These are phyloP conservation scores for Whalleya microplaca DNA, from an alignment of 2,329 filamentous ascomycete species.

Conservation along the genomic window DNA sequence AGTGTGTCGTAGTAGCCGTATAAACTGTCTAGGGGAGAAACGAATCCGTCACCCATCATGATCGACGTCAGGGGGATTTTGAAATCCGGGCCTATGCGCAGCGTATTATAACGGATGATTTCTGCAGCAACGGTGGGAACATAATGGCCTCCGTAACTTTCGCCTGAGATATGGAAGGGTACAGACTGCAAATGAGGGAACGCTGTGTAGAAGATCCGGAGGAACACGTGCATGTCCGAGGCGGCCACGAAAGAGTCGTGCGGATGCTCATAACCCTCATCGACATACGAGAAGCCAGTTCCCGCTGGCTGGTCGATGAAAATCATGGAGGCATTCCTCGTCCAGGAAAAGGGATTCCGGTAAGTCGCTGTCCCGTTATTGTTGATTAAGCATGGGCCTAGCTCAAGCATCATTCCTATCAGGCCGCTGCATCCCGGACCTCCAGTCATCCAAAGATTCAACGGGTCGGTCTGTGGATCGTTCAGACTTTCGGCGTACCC, in stretches of 20 bases:
- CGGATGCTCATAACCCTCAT: constrained; percentile 31
- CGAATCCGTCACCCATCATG: constrained; percentile 50
- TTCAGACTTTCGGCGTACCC: constrained; percentile 32
- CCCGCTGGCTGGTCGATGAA: constrained; percentile 58
- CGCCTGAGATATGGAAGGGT: constrained; percentile 51
- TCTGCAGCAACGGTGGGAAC: constrained; percentile 48
- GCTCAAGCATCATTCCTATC: constrained; percentile 16
- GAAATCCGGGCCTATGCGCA: constrained; percentile 42
- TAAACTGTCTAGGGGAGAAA: constrained; percentile 29
- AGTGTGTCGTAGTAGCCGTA: constrained; percentile 23
- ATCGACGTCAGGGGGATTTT: constrained; percentile 48
- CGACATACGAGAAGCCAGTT: constrained; percentile 57
- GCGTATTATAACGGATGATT: constrained; percentile 47
- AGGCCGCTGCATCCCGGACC: constrained; percentile 29
- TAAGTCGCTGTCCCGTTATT: constrained; percentile 47
- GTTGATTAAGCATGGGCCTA: constrained; percentile 24
- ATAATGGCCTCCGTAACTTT: constrained; percentile 55
- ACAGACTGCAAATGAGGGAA: constrained; percentile 45
- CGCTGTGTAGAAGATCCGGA: constrained; percentile 50
- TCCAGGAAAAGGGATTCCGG: constrained; percentile 58
- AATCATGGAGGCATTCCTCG: constrained; percentile 54
- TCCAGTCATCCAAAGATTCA: constrained; percentile 31
- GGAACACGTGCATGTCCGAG: constrained; percentile 52
- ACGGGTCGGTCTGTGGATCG: constrained; percentile 23
- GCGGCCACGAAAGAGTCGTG: constrained; percentile 47